phyloP scores from a whole-genome alignment of 768 basidiomycete species.

The Lactifluus hygrophoroides region DNA sequence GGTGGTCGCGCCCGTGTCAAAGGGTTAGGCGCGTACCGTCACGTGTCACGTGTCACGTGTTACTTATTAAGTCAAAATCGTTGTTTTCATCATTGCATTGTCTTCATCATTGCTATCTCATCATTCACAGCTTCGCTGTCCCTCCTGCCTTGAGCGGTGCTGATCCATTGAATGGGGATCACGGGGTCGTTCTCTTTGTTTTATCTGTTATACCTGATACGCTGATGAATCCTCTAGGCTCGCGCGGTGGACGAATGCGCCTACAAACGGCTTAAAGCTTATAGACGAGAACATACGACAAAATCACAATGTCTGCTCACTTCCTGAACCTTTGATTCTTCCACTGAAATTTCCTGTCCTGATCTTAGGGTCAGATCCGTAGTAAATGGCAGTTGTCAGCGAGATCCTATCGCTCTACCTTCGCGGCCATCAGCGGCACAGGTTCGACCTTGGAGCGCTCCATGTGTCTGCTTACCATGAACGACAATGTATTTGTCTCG shows the following conservation, averaged over 20 bases:
- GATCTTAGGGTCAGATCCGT: slow-evolving; percentile 43
- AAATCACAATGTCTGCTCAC: slow-evolving; percentile 54
- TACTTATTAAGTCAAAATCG: too few species aligned
- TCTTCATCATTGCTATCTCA: too few species aligned
- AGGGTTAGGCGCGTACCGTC: background rate
- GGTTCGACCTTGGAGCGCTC: slow-evolving; percentile 51
- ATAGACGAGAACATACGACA: slow-evolving; percentile 58
- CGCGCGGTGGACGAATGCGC: slow-evolving; percentile 80
- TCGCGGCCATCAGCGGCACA: slow-evolving; percentile 45
- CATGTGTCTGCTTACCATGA: slow-evolving; percentile 73
- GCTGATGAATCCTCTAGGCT: slow-evolving; percentile 34
- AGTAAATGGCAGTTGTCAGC: slow-evolving; percentile 66
- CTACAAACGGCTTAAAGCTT: slow-evolving; percentile 57
- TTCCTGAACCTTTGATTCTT: slow-evolving; percentile 10
- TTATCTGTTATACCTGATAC: background rate
- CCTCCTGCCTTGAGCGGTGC: background rate
- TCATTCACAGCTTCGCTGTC: background rate
- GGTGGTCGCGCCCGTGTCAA: too few species aligned
- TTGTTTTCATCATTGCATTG: background rate
- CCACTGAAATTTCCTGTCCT: slow-evolving; percentile 19
- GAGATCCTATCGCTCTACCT: slow-evolving; percentile 67
- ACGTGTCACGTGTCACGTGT: background rate
- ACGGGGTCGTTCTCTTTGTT: slow-evolving; percentile 14
- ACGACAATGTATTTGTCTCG: slow-evolving; percentile 70
- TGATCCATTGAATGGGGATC: slow-evolving; percentile 16